Evolutionary conservation across 208 protist species (phyloP).

Genomic region (Wallacemonas rigidus): DNA sequence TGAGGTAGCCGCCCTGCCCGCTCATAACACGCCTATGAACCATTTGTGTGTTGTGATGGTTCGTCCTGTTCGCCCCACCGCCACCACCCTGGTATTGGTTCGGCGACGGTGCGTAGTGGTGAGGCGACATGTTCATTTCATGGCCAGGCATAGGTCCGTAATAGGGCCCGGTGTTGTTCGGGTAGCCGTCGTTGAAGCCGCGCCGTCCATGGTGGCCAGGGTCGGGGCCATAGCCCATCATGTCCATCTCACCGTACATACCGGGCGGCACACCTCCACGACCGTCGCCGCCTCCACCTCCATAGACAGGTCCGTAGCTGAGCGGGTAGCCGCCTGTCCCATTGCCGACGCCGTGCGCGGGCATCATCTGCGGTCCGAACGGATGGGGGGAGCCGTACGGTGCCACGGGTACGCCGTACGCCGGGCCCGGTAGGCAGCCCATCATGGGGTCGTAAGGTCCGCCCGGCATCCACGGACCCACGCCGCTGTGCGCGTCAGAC

Average conservation of each 20-base stretch:
- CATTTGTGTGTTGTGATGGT: neutral
- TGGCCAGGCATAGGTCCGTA: constrained; percentile 11
- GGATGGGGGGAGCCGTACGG: constrained; percentile 8
- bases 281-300: neutral
- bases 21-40: constrained; percentile 8
- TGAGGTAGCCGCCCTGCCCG: constrained; percentile 3
- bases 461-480: no score
- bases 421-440: no score
- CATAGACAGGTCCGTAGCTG: neutral
- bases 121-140: neutral
- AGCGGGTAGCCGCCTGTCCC: neutral
- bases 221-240: neutral
- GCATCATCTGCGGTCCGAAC: neutral
- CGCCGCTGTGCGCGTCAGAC: no score
- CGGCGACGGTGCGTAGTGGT: neutral
- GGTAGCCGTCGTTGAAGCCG: neutral
- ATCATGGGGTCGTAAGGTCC: no score
- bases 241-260: neutral
- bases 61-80: neutral
- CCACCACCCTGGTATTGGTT: constrained; percentile 4
- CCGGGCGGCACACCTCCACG: neutral
- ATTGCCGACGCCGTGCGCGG: neutral
- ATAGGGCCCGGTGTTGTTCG: neutral
- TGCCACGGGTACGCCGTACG: neutral
- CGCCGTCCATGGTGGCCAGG: neutral